Base-by-base conservation (phyloP, 148 eudicot species). In the Rhododendron henanense region DNA sequence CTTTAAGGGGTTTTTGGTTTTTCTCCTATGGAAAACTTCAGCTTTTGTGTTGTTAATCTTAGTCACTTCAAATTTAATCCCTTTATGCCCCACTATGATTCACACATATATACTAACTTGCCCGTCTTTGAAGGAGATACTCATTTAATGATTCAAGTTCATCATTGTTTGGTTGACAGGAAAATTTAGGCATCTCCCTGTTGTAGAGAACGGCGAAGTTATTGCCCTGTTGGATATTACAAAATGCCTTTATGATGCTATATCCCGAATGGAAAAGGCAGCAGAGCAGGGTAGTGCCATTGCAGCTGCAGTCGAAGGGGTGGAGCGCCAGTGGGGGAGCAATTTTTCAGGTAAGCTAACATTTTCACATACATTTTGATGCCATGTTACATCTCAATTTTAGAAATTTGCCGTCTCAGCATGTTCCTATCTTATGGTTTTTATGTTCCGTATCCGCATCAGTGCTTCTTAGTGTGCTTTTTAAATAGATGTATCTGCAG, bases 261-360 rank as follows among this genome's bases (percentile, higher is more conserved):
- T 97, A 86, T 91, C 99, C 84, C 91, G 98, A 81, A 92, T 97
- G 98, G 98, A 97, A 91, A 97, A 94, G 85, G 99, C 99, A 55
- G 98, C 99, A 51, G 98, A 94, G 93, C 98, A 97, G 90, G 99
- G 98, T 57, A 97, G 95, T 91, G 98, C 98, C 19, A 92, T 97
- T 90, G 99, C 98, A 76, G 99, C 99, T 23, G 99, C 98, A 85
- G 98, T 97, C 44, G 98, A 97, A 92, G 99, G 98, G 53, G 98
- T 97, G 77, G 98, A 95, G 84, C 94, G 94, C 71, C 97, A 95
- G 81, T 91, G 93, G 93, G 99, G 99, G 83, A 94, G 88, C 91
- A 93, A 91, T 89, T 92, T 92, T 78, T 87, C 93, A 84, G 97
- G 99, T 96, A 86, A 84, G 95, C 83, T 85, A 39, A 45, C 79